Evolutionary conservation across 2,329 filamentous ascomycete genomes (phyloP).

Genomic region (Trichocomaceae sp.): DNA sequence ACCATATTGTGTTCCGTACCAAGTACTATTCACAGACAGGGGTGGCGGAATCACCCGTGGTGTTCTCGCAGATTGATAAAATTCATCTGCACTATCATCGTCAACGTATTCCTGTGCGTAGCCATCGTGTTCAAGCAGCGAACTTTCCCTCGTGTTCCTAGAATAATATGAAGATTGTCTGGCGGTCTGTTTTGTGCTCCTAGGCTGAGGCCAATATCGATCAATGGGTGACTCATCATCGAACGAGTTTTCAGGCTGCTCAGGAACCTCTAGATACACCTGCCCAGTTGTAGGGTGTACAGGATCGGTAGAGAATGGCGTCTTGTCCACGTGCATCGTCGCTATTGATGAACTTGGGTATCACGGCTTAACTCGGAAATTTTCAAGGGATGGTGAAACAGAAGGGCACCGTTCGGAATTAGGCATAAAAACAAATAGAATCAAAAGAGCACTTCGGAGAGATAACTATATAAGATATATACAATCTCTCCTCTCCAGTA

Average conservation of each 20-base stretch:
- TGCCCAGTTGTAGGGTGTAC: not conserved
- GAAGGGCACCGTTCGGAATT: too few species aligned
- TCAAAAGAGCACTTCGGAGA: not conserved
- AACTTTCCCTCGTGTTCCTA: not conserved
- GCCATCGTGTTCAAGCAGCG: not conserved
- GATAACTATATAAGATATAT: too few species aligned
- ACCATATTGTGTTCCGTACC: not conserved
- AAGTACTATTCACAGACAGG: not conserved
- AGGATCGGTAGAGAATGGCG: not conserved
- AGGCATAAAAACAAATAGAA: too few species aligned
- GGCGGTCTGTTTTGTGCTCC: not conserved
- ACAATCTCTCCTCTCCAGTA: not conserved
- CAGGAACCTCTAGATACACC: not conserved
- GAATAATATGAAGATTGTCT: conserved; percentile 9
- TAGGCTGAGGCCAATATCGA: conserved; percentile 1
- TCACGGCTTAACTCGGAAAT: not conserved
- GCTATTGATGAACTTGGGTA: not conserved
- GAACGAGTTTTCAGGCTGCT: not conserved
- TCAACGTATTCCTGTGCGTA: not conserved
- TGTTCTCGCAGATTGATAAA: not conserved
- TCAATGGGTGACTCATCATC: conserved; percentile 9
- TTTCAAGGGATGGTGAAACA: too few species aligned
- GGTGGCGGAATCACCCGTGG: not conserved
- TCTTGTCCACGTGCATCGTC: not conserved
- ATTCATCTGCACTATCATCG: not conserved